These are phyloP conservation scores for Xylariomycetidae sp. DNA, from an alignment of 2,329 filamentous ascomycete species.

Conservation along the genomic window DNA sequence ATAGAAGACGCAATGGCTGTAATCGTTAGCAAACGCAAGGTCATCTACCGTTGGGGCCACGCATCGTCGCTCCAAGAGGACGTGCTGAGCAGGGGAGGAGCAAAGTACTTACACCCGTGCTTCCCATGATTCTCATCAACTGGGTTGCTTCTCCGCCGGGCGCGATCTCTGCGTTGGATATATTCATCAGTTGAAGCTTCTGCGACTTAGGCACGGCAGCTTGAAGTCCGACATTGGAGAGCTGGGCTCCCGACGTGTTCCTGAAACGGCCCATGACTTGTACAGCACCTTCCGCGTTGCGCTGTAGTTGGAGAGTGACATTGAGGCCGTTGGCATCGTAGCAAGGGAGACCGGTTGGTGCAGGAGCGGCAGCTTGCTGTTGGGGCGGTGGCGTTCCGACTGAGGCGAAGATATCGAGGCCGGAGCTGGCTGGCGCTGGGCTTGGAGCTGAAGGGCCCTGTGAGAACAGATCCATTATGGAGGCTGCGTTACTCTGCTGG, in stretches of 20 bases:
- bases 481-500: slow-evolving; percentile 53
- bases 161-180: slow-evolving; percentile 73
- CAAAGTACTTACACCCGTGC: slow-evolving; percentile 75
- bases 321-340: slow-evolving; percentile 84
- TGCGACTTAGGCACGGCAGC: slow-evolving; percentile 96
- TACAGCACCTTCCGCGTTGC: slow-evolving; percentile 72
- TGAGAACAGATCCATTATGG: slow-evolving; percentile 89
- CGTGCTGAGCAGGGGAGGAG: too few species aligned
- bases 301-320: slow-evolving; percentile 78
- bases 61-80: too few species aligned
- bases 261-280: slow-evolving; percentile 81
- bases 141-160: slow-evolving; percentile 82
- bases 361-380: slow-evolving; percentile 35
- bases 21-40: too few species aligned
- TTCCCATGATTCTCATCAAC: slow-evolving; percentile 79
- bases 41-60: too few species aligned
- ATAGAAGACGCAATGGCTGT: slow-evolving; percentile 76
- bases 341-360: slow-evolving; percentile 58
- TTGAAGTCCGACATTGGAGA: slow-evolving; percentile 79
- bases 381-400: slow-evolving; percentile 46
- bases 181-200: slow-evolving; percentile 85
- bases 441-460: slow-evolving; percentile 34
- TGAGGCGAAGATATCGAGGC: slow-evolving; percentile 47
- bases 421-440: slow-evolving; percentile 41
- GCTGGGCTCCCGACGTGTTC: slow-evolving; percentile 61